A percentile compares a stretch with the other conserved stretches of the same genome.
phyloP scores from a whole-genome alignment of 306 rosid species.

The Gillenia trifoliata region DNA sequence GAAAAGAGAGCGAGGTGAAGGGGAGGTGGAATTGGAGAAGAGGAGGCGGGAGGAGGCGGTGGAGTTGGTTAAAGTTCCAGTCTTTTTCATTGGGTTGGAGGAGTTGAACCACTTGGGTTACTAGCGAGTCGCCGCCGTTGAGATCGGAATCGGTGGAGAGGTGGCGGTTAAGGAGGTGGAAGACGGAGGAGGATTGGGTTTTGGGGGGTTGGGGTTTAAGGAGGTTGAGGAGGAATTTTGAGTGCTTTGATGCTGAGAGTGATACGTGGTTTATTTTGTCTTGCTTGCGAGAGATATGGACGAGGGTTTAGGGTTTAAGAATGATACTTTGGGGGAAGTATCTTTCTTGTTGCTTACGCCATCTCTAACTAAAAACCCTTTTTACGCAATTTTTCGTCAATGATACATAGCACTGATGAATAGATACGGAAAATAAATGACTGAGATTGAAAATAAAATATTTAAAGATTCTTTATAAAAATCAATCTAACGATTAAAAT shows the following conservation, averaged over 20 bases:
- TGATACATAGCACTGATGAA: too few species aligned
- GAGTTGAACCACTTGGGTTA: conserved; percentile 40
- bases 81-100: conserved; percentile 39
- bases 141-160: conserved; percentile 4
- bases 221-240: conserved; percentile 21
- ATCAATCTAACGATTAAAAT: too few species aligned
- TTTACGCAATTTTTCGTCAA: too few species aligned
- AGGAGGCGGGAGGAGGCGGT: conserved; percentile 28
- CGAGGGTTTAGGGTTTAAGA: background rate
- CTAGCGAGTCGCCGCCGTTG: conserved; percentile 16
- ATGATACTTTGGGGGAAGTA: background rate
- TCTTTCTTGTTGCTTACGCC: background rate
- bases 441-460: too few species aligned
- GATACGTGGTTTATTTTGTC: background rate
- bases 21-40: conserved; percentile 26
- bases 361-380: too few species aligned
- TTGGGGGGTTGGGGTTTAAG: conserved; percentile 5
- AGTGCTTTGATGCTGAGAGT: conserved; percentile 17
- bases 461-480: too few species aligned
- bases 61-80: conserved; percentile 44
- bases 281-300: background rate
- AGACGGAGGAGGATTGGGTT: background rate
- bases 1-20: conserved; percentile 29
- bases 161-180: conserved; percentile 12
- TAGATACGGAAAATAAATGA: too few species aligned